These are phyloP conservation scores for Sonneratia caseolaris DNA, from an alignment of 345 rosid species.

Conservation along the genomic window DNA sequence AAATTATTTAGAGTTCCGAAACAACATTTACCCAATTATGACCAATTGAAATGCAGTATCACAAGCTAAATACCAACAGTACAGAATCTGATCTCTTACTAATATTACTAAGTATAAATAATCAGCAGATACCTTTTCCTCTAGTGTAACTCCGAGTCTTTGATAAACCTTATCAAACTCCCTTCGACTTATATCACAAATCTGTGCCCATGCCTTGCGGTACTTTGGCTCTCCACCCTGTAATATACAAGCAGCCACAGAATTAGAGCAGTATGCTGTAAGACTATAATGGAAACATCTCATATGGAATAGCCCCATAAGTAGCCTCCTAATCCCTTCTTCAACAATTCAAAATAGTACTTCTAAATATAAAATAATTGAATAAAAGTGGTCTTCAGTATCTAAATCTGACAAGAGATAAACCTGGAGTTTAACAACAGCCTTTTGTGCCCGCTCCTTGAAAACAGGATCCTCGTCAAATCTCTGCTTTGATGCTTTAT, in stretches of 20 bases:
- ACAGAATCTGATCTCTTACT: neutral
- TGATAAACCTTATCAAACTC: slow-evolving; percentile 71
- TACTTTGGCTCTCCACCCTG: slow-evolving; percentile 77
- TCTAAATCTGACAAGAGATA: neutral
- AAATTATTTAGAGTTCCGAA: neutral
- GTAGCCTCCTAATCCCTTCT: neutral
- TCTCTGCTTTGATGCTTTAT: slow-evolving; percentile 59
- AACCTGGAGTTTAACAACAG: slow-evolving; percentile 86
- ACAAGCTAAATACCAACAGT: neutral
- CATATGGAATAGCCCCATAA: neutral
- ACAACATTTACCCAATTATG: neutral
- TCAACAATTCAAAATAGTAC: neutral
- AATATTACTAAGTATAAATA: neutral
- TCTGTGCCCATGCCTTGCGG: slow-evolving; percentile 68
- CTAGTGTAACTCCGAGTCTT: slow-evolving; percentile 41
- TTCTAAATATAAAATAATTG: neutral
- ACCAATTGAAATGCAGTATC: neutral
- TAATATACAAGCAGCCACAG: slow-evolving; percentile 4
- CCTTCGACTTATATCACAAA: slow-evolving; percentile 55
- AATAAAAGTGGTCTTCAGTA: neutral
- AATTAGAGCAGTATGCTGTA: neutral
- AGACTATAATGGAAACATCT: neutral
- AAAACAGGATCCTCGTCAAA: slow-evolving; percentile 57
- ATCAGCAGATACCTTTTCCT: slow-evolving; percentile 3
- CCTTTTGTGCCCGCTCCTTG: slow-evolving; percentile 74